A percentile compares a stretch with the other conserved stretches of the same genome.
Evolutionary conservation across 768 basidiomycete species (phyloP).

Genomic region (Boletus rubropictus): DNA sequence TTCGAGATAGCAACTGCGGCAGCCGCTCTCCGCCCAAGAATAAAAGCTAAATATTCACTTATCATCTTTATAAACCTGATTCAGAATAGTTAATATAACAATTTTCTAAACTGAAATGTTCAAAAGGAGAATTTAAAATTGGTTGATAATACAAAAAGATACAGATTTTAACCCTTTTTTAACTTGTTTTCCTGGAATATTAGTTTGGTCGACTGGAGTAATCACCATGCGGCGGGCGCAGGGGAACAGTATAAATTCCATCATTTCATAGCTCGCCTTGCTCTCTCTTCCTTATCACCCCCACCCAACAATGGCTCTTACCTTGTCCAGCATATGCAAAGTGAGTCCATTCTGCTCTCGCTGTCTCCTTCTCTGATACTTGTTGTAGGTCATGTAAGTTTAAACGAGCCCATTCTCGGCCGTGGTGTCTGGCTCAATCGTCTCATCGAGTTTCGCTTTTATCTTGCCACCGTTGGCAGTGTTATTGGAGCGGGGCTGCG

Average conservation of each 20-base stretch:
- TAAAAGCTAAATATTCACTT: too few relatives aligned
- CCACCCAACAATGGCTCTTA: slow-evolving; percentile 57
- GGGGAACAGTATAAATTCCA: slow-evolving; percentile 12
- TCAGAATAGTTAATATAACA: too few relatives aligned
- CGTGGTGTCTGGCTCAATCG: slow-evolving; percentile 10
- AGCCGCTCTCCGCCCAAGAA: too few relatives aligned
- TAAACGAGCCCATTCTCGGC: not conserved
- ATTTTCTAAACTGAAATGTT: too few relatives aligned
- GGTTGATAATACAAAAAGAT: too few relatives aligned
- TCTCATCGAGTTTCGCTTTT: slow-evolving; percentile 50
- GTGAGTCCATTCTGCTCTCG: slow-evolving; percentile 30
- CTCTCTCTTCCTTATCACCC: slow-evolving; percentile 2
- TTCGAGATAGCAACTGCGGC: too few relatives aligned
- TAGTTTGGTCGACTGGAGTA: too few relatives aligned
- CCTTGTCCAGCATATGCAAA: slow-evolving; percentile 73
- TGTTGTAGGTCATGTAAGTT: slow-evolving; percentile 41
- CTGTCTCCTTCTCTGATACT: not conserved
- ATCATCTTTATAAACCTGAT: too few relatives aligned
- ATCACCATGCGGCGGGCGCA: too few relatives aligned
- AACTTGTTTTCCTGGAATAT: too few relatives aligned
- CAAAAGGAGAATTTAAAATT: too few relatives aligned
- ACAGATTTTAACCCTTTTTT: too few relatives aligned
- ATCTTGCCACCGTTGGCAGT: slow-evolving; percentile 81
- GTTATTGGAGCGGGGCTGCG: slow-evolving; percentile 83
- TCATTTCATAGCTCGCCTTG: not conserved